Evolutionary conservation across 2,329 filamentous ascomycete species (phyloP).

Genomic region (Hypoxylon sp.): DNA sequence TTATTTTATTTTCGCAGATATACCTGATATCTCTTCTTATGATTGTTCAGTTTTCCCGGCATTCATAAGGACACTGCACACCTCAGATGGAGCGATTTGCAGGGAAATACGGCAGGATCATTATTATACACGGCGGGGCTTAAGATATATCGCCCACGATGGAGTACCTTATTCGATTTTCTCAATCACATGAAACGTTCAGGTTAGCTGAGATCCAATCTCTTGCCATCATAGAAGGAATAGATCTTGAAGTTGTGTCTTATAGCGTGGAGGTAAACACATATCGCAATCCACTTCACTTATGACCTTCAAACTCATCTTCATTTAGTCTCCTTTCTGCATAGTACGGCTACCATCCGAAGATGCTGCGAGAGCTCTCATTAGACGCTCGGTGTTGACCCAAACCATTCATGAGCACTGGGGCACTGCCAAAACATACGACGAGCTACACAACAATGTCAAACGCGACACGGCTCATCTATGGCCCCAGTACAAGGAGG

Average conservation of each 20-base stretch:
- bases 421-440: constrained; percentile 77
- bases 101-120: constrained; percentile 17
- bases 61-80: constrained; percentile 6
- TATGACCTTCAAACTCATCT: constrained; percentile 24
- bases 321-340: constrained; percentile 83
- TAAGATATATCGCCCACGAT: constrained; percentile 52
- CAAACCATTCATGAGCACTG: constrained; percentile 91
- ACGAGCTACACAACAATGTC: constrained; percentile 75
- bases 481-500: constrained; percentile 73
- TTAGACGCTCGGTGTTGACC: constrained; percentile 82
- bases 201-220: constrained; percentile 85
- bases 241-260: constrained; percentile 77
- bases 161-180: constrained; percentile 90
- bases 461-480: constrained; percentile 67
- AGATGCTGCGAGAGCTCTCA: constrained; percentile 72
- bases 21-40: neutral
- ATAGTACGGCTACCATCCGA: constrained; percentile 76
- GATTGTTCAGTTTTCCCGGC: constrained; percentile 1
- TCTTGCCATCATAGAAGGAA: constrained; percentile 74
- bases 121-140: constrained; percentile 9
- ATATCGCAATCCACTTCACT: neutral
- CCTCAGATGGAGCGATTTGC: constrained; percentile 41
- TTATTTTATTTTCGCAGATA: constrained; percentile 5
- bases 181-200: constrained; percentile 92
- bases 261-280: constrained; percentile 78